Percentiles rank a stretch among this genome's conserved stretches.
Conservation (phyloP, 352 stramenopile species). For the Pythium brachiatum region DNA sequence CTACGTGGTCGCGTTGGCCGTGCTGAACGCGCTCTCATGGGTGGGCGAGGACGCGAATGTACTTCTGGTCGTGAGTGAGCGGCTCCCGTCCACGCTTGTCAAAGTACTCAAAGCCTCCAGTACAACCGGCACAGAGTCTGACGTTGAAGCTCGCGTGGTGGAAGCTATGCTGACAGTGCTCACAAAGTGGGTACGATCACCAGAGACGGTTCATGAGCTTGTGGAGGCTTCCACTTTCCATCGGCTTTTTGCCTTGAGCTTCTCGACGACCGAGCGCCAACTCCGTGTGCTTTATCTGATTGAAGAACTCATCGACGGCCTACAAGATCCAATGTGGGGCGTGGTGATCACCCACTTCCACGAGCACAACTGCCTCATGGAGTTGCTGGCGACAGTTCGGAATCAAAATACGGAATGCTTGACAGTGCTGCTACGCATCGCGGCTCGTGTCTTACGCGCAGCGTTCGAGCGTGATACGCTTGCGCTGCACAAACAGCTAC, state of each 20-base stretch:
- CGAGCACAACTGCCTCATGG: conserved; percentile 20
- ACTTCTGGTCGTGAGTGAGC: conserved; percentile 43
- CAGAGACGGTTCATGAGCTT: conserved; percentile 48
- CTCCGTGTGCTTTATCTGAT: conserved; percentile 16
- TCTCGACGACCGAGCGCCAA: conserved; percentile 23
- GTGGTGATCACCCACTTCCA: conserved; percentile 12
- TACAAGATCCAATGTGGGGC: conserved; percentile 10
- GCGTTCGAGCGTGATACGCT: conserved; percentile 8
- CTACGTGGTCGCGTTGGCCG: conserved; percentile 24
- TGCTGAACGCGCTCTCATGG: conserved; percentile 31
- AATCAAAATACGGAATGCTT: conserved; percentile 3
- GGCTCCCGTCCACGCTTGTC: conserved; percentile 51
- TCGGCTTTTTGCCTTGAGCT: conserved; percentile 45
- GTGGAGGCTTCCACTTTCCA: conserved; percentile 47
- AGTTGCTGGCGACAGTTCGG: conserved; percentile 7
- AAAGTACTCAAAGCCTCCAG: conserved; percentile 44
- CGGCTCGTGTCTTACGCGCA: conserved; percentile 11
- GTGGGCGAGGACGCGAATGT: conserved; percentile 26
- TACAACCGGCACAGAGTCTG: background rate
- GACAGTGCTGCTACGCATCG: conserved; percentile 12
- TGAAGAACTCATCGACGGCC: conserved; percentile 6
- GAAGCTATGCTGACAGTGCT: conserved; percentile 33
- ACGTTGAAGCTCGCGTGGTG: conserved; percentile 12
- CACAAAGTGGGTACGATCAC: conserved; percentile 28
- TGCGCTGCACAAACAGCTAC: conserved; percentile 23